Conservation (phyloP, 371 early-diverging fungal genomes). For the Rhizopus microsporus region DNA sequence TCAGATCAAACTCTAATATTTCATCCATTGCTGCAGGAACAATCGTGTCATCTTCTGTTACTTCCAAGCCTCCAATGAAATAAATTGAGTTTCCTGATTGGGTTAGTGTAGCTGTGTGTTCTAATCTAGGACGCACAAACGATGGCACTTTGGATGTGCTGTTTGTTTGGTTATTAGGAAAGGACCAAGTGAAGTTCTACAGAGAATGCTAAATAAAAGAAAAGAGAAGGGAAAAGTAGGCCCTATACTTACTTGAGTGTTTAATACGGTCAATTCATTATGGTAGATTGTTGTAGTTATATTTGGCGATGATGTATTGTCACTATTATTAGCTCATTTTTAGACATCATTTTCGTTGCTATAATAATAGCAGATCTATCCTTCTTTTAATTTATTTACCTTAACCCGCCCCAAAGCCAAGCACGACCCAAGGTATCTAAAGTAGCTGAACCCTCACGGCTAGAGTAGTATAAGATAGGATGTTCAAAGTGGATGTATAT, state of each 20-base stretch:
- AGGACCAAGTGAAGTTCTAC: slow-evolving; percentile 11
- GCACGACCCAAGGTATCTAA: slow-evolving; percentile 15
- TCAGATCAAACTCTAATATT: slow-evolving; percentile 13
- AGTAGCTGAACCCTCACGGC: slow-evolving; percentile 16
- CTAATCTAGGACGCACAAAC: slow-evolving; percentile 9
- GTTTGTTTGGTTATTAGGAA: slow-evolving; percentile 6
- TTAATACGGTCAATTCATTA: slow-evolving; percentile 10
- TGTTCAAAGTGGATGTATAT: slow-evolving; percentile 3
- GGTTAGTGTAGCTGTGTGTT: slow-evolving; percentile 21
- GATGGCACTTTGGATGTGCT: not conserved
- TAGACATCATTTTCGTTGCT: not conserved
- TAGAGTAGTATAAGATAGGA: not conserved
- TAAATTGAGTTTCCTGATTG: slow-evolving; percentile 14
- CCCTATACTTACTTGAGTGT: slow-evolving; percentile 9
- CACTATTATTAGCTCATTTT: slow-evolving; percentile 8
- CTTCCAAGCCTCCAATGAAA: slow-evolving; percentile 20
- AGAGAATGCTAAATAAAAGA: not conserved
- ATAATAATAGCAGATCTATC: too few relatives aligned
- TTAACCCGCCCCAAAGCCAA: slow-evolving; percentile 29
- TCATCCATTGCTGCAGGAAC: slow-evolving; percentile 16
- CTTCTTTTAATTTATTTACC: slow-evolving; percentile 6
- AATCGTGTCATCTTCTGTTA: not conserved
- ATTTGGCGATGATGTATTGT: slow-evolving; percentile 14
- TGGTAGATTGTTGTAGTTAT: slow-evolving; percentile 12
- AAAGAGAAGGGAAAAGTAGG: not conserved